Conservation (phyloP, 2,329 filamentous ascomycete species). For the Curvularia spicifera region DNA sequence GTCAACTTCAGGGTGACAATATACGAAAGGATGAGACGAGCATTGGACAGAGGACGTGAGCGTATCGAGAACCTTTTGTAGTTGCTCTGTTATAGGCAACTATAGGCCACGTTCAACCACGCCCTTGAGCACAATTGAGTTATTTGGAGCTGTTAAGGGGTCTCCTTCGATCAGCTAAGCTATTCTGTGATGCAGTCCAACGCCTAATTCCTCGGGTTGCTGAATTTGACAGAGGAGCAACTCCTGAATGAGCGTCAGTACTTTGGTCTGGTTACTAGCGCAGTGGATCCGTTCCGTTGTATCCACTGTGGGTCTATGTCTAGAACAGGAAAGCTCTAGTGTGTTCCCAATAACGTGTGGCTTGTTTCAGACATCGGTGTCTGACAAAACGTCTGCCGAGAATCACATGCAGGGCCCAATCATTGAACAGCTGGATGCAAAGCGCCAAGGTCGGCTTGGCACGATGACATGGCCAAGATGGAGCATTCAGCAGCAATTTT, state of each 20-base stretch:
- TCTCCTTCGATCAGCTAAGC: neutral
- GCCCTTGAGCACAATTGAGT: slow-evolving; percentile 5
- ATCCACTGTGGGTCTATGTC: neutral
- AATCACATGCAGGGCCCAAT: too few species aligned
- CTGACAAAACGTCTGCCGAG: neutral
- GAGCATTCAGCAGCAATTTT: too few species aligned
- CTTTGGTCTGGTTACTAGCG: neutral
- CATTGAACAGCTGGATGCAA: neutral
- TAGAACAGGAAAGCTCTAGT: neutral
- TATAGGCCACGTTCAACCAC: neutral
- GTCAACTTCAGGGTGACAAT: neutral
- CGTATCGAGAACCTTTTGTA: neutral
- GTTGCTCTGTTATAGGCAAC: neutral
- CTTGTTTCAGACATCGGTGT: slow-evolving; percentile 7
- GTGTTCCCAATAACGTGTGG: slow-evolving; percentile 4
- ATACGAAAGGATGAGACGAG: neutral
- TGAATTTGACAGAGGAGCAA: neutral
- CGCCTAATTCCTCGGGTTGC: neutral
- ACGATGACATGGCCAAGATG: neutral
- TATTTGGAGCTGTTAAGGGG: neutral
- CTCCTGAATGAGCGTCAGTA: slow-evolving; percentile 3
- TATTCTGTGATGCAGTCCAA: neutral
- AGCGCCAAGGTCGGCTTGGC: neutral
- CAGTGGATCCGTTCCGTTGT: neutral
- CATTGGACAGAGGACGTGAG: neutral